A percentile compares a stretch with the other conserved stretches of the same genome.
phyloP scores from a whole-genome alignment of 225 moss, liverwort and hornwort species.

The Polytrichum commune region DNA sequence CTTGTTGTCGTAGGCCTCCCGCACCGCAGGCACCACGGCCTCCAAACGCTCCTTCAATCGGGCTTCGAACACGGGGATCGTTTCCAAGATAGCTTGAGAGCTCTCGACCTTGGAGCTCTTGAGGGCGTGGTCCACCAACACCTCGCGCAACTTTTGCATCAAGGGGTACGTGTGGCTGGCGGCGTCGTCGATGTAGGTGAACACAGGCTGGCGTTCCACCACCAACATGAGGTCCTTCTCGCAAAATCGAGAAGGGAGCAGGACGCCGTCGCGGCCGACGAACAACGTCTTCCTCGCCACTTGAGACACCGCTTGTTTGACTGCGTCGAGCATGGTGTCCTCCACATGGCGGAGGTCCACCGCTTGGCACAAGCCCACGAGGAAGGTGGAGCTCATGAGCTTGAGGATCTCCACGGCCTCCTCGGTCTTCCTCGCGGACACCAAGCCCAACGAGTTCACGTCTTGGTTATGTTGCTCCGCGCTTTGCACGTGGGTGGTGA shows the following conservation, averaged over 20 bases:
- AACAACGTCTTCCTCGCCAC: too few relatives aligned
- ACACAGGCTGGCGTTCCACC: slow-evolving; percentile 46
- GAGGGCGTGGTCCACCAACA: slow-evolving; percentile 6
- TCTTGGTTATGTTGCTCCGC: slow-evolving; percentile 76
- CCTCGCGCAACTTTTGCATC: slow-evolving; percentile 43
- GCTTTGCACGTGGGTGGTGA: slow-evolving; percentile 66
- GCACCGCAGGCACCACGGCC: slow-evolving; percentile 8
- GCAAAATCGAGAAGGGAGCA: slow-evolving; percentile 26
- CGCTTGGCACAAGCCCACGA: too few relatives aligned
- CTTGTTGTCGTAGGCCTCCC: slow-evolving; percentile 18
- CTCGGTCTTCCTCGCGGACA: slow-evolving; percentile 58
- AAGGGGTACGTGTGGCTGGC: slow-evolving; percentile 32
- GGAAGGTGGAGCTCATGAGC: too few relatives aligned
- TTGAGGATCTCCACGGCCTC: too few relatives aligned
- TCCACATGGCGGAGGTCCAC: too few relatives aligned
- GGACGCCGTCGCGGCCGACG: slow-evolving; percentile 13
- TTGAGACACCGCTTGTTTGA: too few relatives aligned
- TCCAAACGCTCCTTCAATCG: slow-evolving; percentile 11
- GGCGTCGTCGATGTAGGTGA: slow-evolving; percentile 39
- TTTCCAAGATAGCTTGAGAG: slow-evolving; percentile 8
- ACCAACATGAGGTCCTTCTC: slow-evolving; percentile 57
- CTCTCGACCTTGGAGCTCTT: background rate
- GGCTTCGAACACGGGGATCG: slow-evolving; percentile 12
- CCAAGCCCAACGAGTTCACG: slow-evolving; percentile 56
- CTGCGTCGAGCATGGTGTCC: too few relatives aligned